phyloP scores from a whole-genome alignment of 768 basidiomycete genomes.

The Psilocybe azurescens region DNA sequence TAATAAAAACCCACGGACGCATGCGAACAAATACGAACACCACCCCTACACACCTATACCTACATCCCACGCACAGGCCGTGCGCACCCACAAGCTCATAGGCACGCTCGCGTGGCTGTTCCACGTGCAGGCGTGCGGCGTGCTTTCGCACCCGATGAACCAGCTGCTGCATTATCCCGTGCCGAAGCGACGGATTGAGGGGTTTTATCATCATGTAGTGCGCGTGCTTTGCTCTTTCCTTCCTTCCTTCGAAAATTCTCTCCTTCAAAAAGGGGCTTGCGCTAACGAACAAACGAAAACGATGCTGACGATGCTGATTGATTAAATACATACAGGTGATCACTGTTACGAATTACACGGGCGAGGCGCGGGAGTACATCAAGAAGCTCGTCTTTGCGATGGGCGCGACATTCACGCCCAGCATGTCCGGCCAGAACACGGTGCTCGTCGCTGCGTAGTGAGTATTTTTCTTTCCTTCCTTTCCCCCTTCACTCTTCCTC shows the following conservation, averaged over 20 bases:
- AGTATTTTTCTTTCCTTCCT: constrained; percentile 31
- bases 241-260: neutral
- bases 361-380: constrained; percentile 85
- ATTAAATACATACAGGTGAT: constrained; percentile 54
- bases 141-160: constrained; percentile 66
- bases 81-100: constrained; percentile 59
- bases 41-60: neutral
- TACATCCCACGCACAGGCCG: constrained; percentile 54
- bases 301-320: too few species aligned
- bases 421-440: constrained; percentile 78
- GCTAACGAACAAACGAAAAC: neutral
- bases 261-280: too few species aligned
- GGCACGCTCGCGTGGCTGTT: constrained; percentile 88
- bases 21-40: too few species aligned
- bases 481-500: neutral
- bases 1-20: too few species aligned
- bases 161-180: constrained; percentile 88
- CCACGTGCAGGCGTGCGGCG: constrained; percentile 70
- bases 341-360: constrained; percentile 89
- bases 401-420: constrained; percentile 84
- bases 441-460: constrained; percentile 86
- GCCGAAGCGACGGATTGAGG: constrained; percentile 62
- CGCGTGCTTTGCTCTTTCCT: constrained; percentile 3
- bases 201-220: constrained; percentile 66
- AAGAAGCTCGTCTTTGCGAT: constrained; percentile 79